phyloP scores from a whole-genome alignment of 495 filamentous ascomycete species.

The Trichoderma erinaceum region DNA sequence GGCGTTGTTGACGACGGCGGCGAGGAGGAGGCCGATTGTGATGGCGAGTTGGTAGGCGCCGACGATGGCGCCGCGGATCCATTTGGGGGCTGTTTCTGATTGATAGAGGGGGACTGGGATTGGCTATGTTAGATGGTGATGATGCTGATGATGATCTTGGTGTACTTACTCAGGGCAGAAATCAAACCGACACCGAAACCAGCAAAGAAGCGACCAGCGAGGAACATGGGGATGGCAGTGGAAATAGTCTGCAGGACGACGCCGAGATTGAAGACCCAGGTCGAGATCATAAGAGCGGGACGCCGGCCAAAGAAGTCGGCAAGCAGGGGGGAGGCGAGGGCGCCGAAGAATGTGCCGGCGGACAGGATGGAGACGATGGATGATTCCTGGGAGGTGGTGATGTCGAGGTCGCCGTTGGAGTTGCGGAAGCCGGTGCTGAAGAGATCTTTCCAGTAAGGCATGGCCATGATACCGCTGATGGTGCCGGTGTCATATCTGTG shows the following conservation, averaged over 20 bases:
- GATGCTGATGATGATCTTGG: slow-evolving; percentile 58
- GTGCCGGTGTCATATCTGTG: slow-evolving; percentile 53
- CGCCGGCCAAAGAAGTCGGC: slow-evolving; percentile 65
- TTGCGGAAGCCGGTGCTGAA: slow-evolving; percentile 37
- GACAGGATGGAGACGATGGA: slow-evolving; percentile 71
- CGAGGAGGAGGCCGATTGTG: slow-evolving; percentile 68
- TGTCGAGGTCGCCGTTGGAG: slow-evolving; percentile 21
- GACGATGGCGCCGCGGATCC: slow-evolving; percentile 65
- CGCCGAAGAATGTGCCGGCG: slow-evolving; percentile 70
- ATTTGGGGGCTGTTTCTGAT: slow-evolving; percentile 50
- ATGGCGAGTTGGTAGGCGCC: slow-evolving; percentile 74
- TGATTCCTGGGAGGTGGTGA: slow-evolving; percentile 41
- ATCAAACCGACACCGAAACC: slow-evolving; percentile 71
- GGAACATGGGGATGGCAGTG: slow-evolving; percentile 47
- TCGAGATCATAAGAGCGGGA: slow-evolving; percentile 60
- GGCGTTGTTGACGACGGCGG: slow-evolving; percentile 65
- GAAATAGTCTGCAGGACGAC: slow-evolving; percentile 54
- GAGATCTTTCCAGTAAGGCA: slow-evolving; percentile 36
- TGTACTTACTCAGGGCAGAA: slow-evolving; percentile 52
- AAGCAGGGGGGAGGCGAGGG: slow-evolving; percentile 61
- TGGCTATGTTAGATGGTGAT: not conserved
- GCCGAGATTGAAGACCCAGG: slow-evolving; percentile 58
- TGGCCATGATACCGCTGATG: slow-evolving; percentile 55
- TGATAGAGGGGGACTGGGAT: not conserved
- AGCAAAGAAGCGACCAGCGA: slow-evolving; percentile 64